Base-by-base conservation (phyloP, 2,329 filamentous ascomycete species). In the Zopfia rhizophila region DNA sequence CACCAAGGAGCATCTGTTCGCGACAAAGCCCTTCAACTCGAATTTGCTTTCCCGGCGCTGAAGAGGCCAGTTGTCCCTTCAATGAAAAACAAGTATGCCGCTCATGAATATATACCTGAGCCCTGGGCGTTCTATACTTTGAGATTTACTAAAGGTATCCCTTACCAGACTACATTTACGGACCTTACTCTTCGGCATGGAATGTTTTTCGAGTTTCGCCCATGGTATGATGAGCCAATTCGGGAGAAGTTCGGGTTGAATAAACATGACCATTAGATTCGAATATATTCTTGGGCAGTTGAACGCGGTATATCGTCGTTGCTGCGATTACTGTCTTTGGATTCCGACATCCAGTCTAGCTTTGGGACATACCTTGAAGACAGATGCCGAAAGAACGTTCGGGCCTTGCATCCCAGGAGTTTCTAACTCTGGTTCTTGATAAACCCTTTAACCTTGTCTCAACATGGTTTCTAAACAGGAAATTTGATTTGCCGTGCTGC, bases 201-300 rank as follows among this genome's bases (percentile, higher is more conserved):
- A 16, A 39, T 50, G 8, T 8, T 23, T 8, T 53, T 56, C 38
- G 36, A 50, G 14, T 48, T 51, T 31, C 38, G 53, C 6, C 50
- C 50, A 4, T 56, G 53, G 50, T 36, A 45, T 18, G 18, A 18
- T 16, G 7, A 5, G 13, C 24, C 24, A 4, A 13, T 14, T 5
- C 8, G 24, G 13, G 21, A 19, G n/a, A 30, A 30, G 14, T 41
- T 13, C 7, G n/a, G n/a, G n/a, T n/a, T n/a, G n/a, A n/a, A n/a
- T n/a, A n/a, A n/a, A n/a, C n/a, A n/a, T n/a, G n/a, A n/a, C n/a
- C n/a, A n/a, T n/a, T n/a, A n/a, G n/a, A n/a, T n/a, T n/a, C n/a
- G n/a, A n/a, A n/a, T n/a, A n/a, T n/a, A n/a, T n/a, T n/a, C n/a
- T n/a, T n/a, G n/a, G n/a, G n/a, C n/a, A n/a, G n/a, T n/a, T n/a